Percentiles rank a stretch among this genome's conserved stretches.
phyloP scores from a whole-genome alignment of 352 stramenopile genomes.

The Phytopythium helicoides region DNA sequence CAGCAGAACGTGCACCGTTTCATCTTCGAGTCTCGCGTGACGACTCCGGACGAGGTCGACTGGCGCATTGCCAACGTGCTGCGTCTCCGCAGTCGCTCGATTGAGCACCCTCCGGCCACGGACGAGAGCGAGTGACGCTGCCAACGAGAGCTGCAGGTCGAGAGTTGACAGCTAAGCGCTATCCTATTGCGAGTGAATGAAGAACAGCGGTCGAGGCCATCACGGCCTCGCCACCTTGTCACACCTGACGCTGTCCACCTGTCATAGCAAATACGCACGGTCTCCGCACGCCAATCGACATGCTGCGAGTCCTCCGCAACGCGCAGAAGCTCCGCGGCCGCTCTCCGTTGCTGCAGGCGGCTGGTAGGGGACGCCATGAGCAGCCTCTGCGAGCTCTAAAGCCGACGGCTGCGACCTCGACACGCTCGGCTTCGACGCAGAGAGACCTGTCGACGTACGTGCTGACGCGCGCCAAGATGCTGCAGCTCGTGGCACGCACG shows the following conservation, averaged over 20 bases:
- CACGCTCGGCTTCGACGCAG: conserved; percentile 17
- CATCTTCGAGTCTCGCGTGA: conserved; percentile 59
- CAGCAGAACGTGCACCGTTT: conserved; percentile 31
- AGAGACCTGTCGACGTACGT: conserved; percentile 22
- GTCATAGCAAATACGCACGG: background rate
- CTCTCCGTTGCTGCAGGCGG: too few species aligned
- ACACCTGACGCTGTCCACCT: background rate
- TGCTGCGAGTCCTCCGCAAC: too few species aligned
- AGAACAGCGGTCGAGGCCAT: too few species aligned
- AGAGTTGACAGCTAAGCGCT: too few species aligned
- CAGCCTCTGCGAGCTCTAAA: too few species aligned
- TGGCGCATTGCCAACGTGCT: conserved; percentile 52
- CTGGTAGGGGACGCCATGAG: too few species aligned
- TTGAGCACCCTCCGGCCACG: conserved; percentile 5
- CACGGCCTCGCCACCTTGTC: background rate
- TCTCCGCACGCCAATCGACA: too few species aligned
- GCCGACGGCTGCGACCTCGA: conserved; percentile 1
- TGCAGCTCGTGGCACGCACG: conserved; percentile 34
- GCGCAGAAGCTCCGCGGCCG: too few species aligned
- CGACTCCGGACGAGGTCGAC: conserved; percentile 49
- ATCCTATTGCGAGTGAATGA: background rate
- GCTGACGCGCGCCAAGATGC: conserved; percentile 32
- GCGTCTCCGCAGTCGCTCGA: conserved; percentile 15
- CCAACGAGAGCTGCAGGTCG: too few species aligned
- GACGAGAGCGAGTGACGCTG: background rate